Evolutionary conservation across 176 grass and related monocot species (phyloP), one percentile per base, ranked within the genome.

Genomic region (Puccinellia tenuiflora): DNA sequence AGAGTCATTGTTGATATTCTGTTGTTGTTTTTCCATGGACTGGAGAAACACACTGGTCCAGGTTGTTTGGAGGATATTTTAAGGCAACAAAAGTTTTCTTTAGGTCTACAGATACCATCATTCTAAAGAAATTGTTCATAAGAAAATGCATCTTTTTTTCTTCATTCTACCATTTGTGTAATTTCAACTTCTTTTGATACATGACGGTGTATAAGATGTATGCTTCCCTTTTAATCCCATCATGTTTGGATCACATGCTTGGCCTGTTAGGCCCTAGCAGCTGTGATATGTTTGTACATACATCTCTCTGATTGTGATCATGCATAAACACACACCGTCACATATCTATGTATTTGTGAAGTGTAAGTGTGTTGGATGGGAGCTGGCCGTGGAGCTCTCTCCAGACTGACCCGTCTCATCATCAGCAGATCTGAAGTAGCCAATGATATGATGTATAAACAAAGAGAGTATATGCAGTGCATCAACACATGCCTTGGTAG

Each of bases 401-500:
- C 51, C 71, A 54, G 68, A 1, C 67, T 9, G 20, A 16, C 42
- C 30, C 31, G 33, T 76, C 54, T 4, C 51, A 46, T 75, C 35
- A 81, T 52, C 78, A 68, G 52, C 78, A 85, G 79, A 90, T 90
- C 88, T 83, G 74, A 31, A 86, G 65, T 74, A 74, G 45, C 35
- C 79, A 90, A 63, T 78, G 71, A 86, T 63, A 33, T 18, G 68
- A 28, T 78, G 64, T 70, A 89, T 63, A 85, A 89, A 85, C 26
- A 74, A 59, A 34, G 7, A 8, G 33, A 17, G 5, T 75, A 57
- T 63, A 15, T 54, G 43, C 83, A 67, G 20, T 54, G 43, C 83
- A 67, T 72, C 88, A 86, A 83, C 88, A 90, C 73, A 90, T 86
- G 83, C 66, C 74, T 56, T 74, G 64, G 80, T 54, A 66, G 29